Percentiles rank a stretch among this genome's conserved stretches.
Evolutionary conservation across 352 stramenopile species (phyloP).

Genomic region (Phytophthora agathidicida): DNA sequence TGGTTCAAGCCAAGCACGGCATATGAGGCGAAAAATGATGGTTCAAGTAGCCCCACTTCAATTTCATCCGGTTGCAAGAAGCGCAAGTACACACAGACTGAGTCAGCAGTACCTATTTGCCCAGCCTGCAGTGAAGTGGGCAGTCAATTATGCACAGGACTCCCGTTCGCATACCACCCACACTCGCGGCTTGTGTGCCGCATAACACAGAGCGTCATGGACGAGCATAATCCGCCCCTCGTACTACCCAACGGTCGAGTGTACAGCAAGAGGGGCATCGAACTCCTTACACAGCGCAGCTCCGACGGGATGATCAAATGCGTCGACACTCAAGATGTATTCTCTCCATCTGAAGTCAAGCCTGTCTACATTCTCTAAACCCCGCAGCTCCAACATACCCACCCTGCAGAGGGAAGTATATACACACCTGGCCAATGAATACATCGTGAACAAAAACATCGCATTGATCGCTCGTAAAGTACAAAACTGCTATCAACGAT

Average conservation of each 20-base stretch:
- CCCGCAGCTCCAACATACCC: neutral
- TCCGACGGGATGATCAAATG: conserved; percentile 70
- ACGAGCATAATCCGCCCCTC: conserved; percentile 85
- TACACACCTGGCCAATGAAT: conserved; percentile 12
- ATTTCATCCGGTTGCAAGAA: conserved; percentile 25
- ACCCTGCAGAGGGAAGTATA: conserved; percentile 13
- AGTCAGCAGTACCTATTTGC: conserved; percentile 56
- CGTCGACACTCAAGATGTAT: conserved; percentile 75
- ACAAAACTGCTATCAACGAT: conserved; percentile 29
- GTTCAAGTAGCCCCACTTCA: neutral
- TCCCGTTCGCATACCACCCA: conserved; percentile 85
- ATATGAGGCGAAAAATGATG: conserved; percentile 41
- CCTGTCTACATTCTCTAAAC: conserved; percentile 80
- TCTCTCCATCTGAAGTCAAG: conserved; percentile 62
- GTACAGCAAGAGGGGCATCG: conserved; percentile 81
- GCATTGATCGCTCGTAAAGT: conserved; percentile 16
- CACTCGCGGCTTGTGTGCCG: conserved; percentile 85
- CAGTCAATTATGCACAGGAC: conserved; percentile 50
- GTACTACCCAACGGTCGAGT: conserved; percentile 86
- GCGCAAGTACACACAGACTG: conserved; percentile 32
- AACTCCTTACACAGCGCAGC: conserved; percentile 51
- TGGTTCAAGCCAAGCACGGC: conserved; percentile 34
- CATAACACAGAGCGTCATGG: conserved; percentile 80
- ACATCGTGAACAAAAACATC: conserved; percentile 11
- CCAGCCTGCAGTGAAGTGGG: conserved; percentile 79